Evolutionary conservation across 2,329 filamentous ascomycete species (phyloP), one percentile per base, ranked within the genome.

Genomic region (Trichoderma atrobrunneum): DNA sequence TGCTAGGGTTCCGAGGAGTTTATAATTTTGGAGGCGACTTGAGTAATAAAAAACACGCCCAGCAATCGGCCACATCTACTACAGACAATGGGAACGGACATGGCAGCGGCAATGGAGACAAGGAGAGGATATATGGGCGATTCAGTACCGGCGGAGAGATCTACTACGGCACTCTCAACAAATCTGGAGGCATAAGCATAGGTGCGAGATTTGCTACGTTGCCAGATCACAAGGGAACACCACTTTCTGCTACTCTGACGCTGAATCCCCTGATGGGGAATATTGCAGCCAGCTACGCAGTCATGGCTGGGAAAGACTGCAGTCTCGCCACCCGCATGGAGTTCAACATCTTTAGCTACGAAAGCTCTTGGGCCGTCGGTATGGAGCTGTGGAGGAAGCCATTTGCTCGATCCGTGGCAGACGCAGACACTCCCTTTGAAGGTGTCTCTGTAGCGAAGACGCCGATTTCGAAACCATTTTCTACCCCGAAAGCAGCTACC

Each of bases 341-440:
- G 79, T 99, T 99, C 83, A 99, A 99, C 78, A 92, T 98, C 64
- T 98, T 98, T 83, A 97, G 94, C 80, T 99, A 98, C 84, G 96
- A 99, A 84, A 97, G 94, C 79, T 93, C 96, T 72, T 92, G 97
- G 86, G 91, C 94, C 30, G 88, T 98, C 28, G 96, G 96, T 16
- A 93, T 94, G 84, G 96, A 99, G 83, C 85, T 98, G 57, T 99
- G 96, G 95, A 90, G 93, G 78, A 91, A 89, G 77, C 85, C 85
- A 24, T 80, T 82, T 18, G 71, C 76, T 73, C 81, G 84, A 21
- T 82, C 56, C 79, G 81, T 76, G 28, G 76, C 83, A 7, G 81
- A 82, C 7, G 79, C 79, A 1, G 80, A 81, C 3, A 6, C 36
- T 3, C 11, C 21, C 54, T 12, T 6, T 18, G 12, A 26, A 6